A percentile compares a stretch with the other conserved stretches of the same genome.
Conservation (phyloP, 176 grass and related monocot genomes). For the maize (Zea mays) region Zm-B73-REFERENCE-NAM-5.0 NC_050103.1:180718001-180718500, state of each 20-base stretch:
- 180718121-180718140: neutral
- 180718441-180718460: neutral
- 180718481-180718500: neutral
- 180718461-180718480: neutral
- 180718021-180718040: constrained; percentile 84
- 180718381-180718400: neutral
- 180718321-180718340: constrained; percentile 9
- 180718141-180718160: constrained; percentile 40
- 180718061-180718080: constrained; percentile 90
- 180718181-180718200: constrained; percentile 9
- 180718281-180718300: neutral
- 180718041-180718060: constrained; percentile 80
- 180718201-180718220: constrained; percentile 14
- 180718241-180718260: constrained; percentile 3
- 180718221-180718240: neutral
- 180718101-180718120: neutral
- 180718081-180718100: constrained; percentile 48
- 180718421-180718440: constrained; percentile 1
- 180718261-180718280: neutral
- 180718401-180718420: constrained; percentile 18
- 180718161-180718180: constrained; percentile 15
- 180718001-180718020: constrained; percentile 87
- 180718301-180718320: neutral
- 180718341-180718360: neutral
- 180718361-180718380: constrained; percentile 2